Evolutionary conservation across 768 basidiomycete species (phyloP).

Genomic region (Pleurotus pulmonarius): DNA sequence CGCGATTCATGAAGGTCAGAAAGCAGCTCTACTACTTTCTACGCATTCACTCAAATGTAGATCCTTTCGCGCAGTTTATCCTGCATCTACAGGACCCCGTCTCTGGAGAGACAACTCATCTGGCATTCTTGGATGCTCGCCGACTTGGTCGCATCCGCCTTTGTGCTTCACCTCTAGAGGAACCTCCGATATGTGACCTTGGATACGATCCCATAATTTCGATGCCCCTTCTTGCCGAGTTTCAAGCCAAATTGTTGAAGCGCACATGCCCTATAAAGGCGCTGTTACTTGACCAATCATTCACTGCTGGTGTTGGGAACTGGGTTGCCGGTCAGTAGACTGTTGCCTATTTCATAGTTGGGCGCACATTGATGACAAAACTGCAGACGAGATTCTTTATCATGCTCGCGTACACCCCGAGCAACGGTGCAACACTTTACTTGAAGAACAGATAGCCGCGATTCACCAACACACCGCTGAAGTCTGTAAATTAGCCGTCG

Average conservation of each 20-base stretch:
- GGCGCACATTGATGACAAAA: too few species aligned
- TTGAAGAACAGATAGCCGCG: conserved; percentile 40
- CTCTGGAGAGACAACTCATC: conserved; percentile 35
- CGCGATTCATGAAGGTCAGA: conserved; percentile 59
- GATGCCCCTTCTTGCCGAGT: conserved; percentile 57
- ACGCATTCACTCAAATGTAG: not conserved
- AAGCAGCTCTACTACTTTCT: not conserved
- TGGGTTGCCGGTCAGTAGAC: conserved; percentile 64
- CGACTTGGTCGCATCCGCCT: conserved; percentile 70
- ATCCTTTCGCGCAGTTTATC: conserved; percentile 44
- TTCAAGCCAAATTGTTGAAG: conserved; percentile 42
- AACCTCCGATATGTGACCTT: conserved; percentile 67
- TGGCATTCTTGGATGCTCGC: conserved; percentile 73
- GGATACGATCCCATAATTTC: conserved; percentile 76
- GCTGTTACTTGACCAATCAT: conserved; percentile 74
- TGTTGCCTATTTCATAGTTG: conserved; percentile 9
- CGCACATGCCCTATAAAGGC: conserved; percentile 68
- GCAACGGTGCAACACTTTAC: conserved; percentile 55
- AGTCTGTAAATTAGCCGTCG: conserved; percentile 60
- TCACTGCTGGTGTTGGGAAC: conserved; percentile 79
- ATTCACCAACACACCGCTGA: conserved; percentile 50
- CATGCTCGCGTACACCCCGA: conserved; percentile 73
- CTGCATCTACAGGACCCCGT: conserved; percentile 47
- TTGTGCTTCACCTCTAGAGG: conserved; percentile 47
- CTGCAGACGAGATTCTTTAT: conserved; percentile 66